phyloP scores from a whole-genome alignment of 2,329 filamentous ascomycete genomes.

The Talaromyces sp. region DNA sequence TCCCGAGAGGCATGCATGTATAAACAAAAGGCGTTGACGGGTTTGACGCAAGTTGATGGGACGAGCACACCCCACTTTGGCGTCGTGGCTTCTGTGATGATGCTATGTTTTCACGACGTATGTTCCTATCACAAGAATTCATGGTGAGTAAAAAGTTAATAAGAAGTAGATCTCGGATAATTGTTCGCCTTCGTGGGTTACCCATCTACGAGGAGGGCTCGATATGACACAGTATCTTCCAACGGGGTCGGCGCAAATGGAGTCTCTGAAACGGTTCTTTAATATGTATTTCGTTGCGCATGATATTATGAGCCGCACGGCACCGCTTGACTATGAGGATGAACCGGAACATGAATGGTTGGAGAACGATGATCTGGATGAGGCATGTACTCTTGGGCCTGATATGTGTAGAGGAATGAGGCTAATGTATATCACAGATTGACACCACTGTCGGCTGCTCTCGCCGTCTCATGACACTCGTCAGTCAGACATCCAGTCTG shows the following conservation, averaged over 20 bases:
- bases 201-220: conserved; percentile 30
- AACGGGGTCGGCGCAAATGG: conserved; percentile 17
- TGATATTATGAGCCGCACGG: conserved; percentile 32
- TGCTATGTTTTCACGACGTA: conserved; percentile 36
- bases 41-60: conserved; percentile 25
- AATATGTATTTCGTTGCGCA: conserved; percentile 34
- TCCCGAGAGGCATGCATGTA: conserved; percentile 26
- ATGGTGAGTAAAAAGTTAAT: not conserved
- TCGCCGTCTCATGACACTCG: conserved; percentile 28
- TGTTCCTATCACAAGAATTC: not conserved
- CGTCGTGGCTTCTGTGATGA: conserved; percentile 30
- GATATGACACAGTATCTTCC: conserved; percentile 24
- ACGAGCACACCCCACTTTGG: conserved; percentile 22
- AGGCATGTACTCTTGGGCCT: conserved; percentile 19
- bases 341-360: conserved; percentile 21
- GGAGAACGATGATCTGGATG: conserved; percentile 25
- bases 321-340: conserved; percentile 11
- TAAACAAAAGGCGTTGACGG: conserved; percentile 26
- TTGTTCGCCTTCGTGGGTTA: conserved; percentile 32
- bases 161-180: conserved; percentile 29
- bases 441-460: conserved; percentile 34
- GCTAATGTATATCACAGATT: conserved; percentile 21
- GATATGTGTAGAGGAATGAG: not conserved
- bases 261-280: conserved; percentile 19
- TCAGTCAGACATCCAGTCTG: conserved; percentile 25